Conservation (phyloP, 371 early-diverging fungal species). For the Mortierella sp. region DNA sequence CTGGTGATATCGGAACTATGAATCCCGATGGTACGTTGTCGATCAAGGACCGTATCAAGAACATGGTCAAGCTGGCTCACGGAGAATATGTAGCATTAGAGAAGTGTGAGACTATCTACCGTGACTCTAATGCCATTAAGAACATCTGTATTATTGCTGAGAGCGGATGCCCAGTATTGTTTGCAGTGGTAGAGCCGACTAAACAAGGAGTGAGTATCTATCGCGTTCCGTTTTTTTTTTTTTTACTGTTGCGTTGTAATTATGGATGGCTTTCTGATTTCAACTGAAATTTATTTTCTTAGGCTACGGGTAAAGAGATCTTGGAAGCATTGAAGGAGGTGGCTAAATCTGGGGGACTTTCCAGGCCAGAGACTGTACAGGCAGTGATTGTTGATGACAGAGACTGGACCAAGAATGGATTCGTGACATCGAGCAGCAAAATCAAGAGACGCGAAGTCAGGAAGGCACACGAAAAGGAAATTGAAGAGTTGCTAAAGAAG, state of each 20-base stretch:
- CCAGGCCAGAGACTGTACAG: slow-evolving; percentile 62
- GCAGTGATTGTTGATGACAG: slow-evolving; percentile 61
- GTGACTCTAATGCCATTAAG: slow-evolving; percentile 74
- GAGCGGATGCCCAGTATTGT: slow-evolving; percentile 67
- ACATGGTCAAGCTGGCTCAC: slow-evolving; percentile 86
- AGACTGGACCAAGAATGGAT: slow-evolving; percentile 67
- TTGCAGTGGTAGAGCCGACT: slow-evolving; percentile 79
- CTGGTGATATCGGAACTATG: slow-evolving; percentile 95
- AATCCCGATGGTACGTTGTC: slow-evolving; percentile 76
- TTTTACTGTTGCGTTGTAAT: not conserved
- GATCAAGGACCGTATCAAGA: slow-evolving; percentile 89
- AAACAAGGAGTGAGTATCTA: slow-evolving; percentile 49
- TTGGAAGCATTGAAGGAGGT: slow-evolving; percentile 61
- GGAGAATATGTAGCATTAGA: slow-evolving; percentile 98
- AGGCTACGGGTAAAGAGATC: slow-evolving; percentile 57
- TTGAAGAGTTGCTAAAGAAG: slow-evolving; percentile 61
- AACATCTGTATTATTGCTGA: slow-evolving; percentile 89
- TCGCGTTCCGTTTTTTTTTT: not conserved
- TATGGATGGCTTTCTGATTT: not conserved
- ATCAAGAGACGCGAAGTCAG: slow-evolving; percentile 67
- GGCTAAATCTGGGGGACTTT: slow-evolving; percentile 61
- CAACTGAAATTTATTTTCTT: not conserved
- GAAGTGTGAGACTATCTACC: slow-evolving; percentile 91
- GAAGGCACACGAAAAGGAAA: slow-evolving; percentile 63
- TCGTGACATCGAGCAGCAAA: slow-evolving; percentile 70